Evolutionary conservation across 2,329 filamentous ascomycete genomes (phyloP).

Genomic region (Neofusicoccum cordaticola): DNA sequence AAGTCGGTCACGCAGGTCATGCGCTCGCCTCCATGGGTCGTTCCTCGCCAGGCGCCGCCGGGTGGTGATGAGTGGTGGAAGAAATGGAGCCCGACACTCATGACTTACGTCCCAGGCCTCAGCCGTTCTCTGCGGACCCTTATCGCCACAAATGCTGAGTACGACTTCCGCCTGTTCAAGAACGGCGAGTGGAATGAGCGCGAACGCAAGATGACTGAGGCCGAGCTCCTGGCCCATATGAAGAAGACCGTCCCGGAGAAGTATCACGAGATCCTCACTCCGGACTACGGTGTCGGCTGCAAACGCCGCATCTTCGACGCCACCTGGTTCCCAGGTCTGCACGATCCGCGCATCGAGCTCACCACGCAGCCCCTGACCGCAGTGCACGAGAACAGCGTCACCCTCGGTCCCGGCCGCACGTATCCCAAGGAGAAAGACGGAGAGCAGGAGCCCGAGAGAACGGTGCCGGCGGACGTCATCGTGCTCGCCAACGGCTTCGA

Average conservation of each 20-base stretch:
- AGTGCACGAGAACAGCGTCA: constrained; percentile 50
- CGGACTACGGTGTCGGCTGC: constrained; percentile 62
- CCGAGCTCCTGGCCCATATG: constrained; percentile 47
- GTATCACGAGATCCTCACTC: constrained; percentile 61
- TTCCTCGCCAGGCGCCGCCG: constrained; percentile 40
- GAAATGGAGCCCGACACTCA: constrained; percentile 46
- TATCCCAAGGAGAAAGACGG: constrained; percentile 37
- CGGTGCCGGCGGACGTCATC: constrained; percentile 58
- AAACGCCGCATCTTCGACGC: constrained; percentile 63
- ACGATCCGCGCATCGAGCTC: constrained; percentile 53
- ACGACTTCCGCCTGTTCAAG: constrained; percentile 49
- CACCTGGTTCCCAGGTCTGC: constrained; percentile 53
- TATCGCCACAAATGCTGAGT: constrained; percentile 43
- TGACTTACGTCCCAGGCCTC: constrained; percentile 52
- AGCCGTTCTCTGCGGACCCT: constrained; percentile 45
- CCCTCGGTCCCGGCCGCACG: constrained; percentile 49
- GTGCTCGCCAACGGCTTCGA: constrained; percentile 62
- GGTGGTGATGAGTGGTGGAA: constrained; percentile 43
- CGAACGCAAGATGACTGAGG: constrained; percentile 40
- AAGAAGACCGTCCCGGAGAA: constrained; percentile 52
- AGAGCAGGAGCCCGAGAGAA: constrained; percentile 28
- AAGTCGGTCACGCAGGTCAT: constrained; percentile 60
- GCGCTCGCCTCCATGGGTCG: constrained; percentile 57
- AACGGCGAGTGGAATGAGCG: constrained; percentile 36
- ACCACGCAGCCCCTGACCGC: constrained; percentile 51